Percentiles rank a stretch among this genome's conserved stretches.
Conservation (phyloP, 768 basidiomycete species). For the Lentinus tigrinus region DNA sequence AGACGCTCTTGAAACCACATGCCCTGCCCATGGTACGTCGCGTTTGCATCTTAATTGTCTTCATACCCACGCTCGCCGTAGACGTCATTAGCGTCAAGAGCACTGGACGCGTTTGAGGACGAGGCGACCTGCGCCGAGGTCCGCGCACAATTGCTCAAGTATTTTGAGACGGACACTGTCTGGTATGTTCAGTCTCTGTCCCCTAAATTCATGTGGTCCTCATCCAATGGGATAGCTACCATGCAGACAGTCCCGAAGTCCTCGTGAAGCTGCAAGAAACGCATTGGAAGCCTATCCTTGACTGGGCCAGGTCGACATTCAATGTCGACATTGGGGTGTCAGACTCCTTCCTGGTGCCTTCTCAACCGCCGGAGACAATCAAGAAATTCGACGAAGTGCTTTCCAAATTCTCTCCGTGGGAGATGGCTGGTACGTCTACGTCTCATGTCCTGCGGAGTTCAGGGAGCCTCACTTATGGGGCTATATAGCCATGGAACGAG, state of each 20-base stretch:
- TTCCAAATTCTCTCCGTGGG: slow-evolving; percentile 71
- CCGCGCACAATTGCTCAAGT: slow-evolving; percentile 67
- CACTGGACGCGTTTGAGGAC: slow-evolving; percentile 75
- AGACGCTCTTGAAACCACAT: slow-evolving; percentile 80
- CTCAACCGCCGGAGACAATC: slow-evolving; percentile 71
- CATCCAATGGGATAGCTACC: slow-evolving; percentile 56
- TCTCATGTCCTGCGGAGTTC: too few relatives aligned
- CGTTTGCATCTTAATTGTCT: background rate
- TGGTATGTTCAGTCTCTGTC: slow-evolving; percentile 48
- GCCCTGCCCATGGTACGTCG: slow-evolving; percentile 81
- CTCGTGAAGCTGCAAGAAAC: slow-evolving; percentile 75
- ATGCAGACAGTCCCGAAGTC: slow-evolving; percentile 71
- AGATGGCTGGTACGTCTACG: slow-evolving; percentile 74
- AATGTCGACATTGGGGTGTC: slow-evolving; percentile 66
- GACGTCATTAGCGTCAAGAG: slow-evolving; percentile 91
- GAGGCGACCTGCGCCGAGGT: slow-evolving; percentile 58
- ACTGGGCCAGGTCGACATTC: slow-evolving; percentile 72
- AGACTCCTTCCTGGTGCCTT: slow-evolving; percentile 65
- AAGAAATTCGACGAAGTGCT: slow-evolving; percentile 57
- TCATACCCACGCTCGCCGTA: slow-evolving; percentile 30
- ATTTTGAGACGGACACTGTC: slow-evolving; percentile 93
- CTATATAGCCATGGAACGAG: slow-evolving; percentile 80
- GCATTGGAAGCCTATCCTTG: slow-evolving; percentile 87
- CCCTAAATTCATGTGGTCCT: background rate
- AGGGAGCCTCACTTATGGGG: background rate